These are phyloP conservation scores for Kwoniella shivajii DNA, from an alignment of 1,284 basidiomycete species.

Conservation along the genomic window DNA sequence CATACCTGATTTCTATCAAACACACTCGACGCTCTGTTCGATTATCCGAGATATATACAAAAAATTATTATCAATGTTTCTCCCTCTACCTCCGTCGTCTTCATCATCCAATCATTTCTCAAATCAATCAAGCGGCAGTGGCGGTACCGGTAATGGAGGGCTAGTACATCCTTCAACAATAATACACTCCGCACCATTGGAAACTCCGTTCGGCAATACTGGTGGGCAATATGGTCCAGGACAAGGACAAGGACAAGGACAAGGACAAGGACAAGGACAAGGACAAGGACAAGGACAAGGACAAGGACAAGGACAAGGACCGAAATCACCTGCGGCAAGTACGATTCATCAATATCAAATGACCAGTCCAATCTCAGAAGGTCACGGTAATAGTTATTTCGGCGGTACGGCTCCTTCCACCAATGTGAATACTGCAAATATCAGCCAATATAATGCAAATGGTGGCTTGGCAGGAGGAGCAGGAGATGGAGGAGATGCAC, in stretches of 20 bases:
- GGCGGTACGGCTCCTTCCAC: conserved; percentile 4
- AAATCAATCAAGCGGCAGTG: conserved; percentile 9
- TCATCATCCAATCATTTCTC: background rate
- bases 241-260: too few species aligned
- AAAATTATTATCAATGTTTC: conserved; percentile 45
- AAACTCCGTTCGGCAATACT: conserved; percentile 8
- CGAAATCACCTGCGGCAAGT: conserved; percentile 17
- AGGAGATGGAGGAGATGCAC: conserved; percentile 26
- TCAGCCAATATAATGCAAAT: too few species aligned
- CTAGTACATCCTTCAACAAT: conserved; percentile 43
- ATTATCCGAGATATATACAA: conserved; percentile 57
- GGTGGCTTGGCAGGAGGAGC: background rate
- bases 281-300: too few species aligned
- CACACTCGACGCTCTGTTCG: conserved; percentile 56
- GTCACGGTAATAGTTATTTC: conserved; percentile 2
- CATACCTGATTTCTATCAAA: conserved; percentile 57
- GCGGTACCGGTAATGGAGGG: too few species aligned
- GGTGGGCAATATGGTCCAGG: too few species aligned
- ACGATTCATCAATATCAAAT: conserved; percentile 8
- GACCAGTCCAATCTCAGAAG: conserved; percentile 6
- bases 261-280: too few species aligned
- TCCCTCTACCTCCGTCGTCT: conserved; percentile 5
- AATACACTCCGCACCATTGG: conserved; percentile 37
- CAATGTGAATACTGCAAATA: background rate
- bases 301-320: conserved; percentile 4